Evolutionary conservation across 306 rosid species (phyloP).

Genomic region (Canavalia gladiata): DNA sequence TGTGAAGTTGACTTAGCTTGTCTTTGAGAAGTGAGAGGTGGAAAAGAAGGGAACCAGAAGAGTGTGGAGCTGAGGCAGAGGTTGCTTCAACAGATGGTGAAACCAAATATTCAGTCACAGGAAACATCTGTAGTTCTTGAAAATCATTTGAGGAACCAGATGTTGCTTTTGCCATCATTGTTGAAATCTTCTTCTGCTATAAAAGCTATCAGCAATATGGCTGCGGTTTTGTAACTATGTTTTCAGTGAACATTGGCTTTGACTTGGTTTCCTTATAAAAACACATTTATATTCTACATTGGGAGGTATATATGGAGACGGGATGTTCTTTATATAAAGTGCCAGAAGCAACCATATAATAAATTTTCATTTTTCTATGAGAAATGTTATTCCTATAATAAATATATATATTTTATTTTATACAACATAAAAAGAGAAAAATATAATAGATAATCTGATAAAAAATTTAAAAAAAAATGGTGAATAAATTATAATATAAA

Average conservation of each 20-base stretch:
- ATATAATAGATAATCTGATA: no score
- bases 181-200: background rate
- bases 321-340: conserved; percentile 2
- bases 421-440: no score
- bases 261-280: background rate
- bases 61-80: conserved; percentile 34
- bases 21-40: conserved; percentile 67
- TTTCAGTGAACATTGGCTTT: background rate
- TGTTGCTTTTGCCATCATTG: conserved; percentile 51
- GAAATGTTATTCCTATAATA: no score
- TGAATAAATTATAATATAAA: no score
- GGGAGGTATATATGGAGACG: background rate
- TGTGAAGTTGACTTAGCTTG: conserved; percentile 60
- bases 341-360: background rate
- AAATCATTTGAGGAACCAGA: conserved; percentile 44
- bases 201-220: background rate
- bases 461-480: no score
- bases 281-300: background rate
- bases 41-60: conserved; percentile 58
- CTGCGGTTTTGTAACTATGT: background rate
- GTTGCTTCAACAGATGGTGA: conserved; percentile 37
- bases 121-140: conserved; percentile 26
- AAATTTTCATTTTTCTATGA: no score
- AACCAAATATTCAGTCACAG: conserved; percentile 39
- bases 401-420: no score